Percentiles rank a stretch among this genome's conserved stretches.
phyloP scores from a whole-genome alignment of 2,329 filamentous ascomycete genomes.

The Tolypocladium nubicola region DNA sequence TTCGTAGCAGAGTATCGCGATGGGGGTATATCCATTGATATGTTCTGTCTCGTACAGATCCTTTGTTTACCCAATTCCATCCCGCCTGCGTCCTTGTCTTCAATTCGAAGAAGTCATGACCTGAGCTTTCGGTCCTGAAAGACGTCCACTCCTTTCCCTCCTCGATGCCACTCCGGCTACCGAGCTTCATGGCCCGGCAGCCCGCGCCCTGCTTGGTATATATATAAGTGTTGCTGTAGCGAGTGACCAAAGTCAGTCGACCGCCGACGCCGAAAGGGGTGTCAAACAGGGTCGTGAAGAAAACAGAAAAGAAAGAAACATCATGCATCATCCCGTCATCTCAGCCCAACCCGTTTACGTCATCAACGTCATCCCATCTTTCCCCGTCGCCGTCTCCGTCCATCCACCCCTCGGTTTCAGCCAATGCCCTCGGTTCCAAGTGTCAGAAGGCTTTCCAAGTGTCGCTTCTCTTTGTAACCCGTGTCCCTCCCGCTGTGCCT shows the following conservation, averaged over 20 bases:
- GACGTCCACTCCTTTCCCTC: background rate
- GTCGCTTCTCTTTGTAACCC: constrained; percentile 2
- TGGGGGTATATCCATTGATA: background rate
- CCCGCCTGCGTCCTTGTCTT: background rate
- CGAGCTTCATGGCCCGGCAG: background rate
- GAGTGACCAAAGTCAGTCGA: background rate
- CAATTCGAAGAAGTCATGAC: background rate
- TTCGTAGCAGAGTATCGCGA: background rate
- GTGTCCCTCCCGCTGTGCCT: constrained; percentile 17
- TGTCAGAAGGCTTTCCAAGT: constrained; percentile 1
- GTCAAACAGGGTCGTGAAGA: background rate
- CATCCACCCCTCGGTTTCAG: background rate
- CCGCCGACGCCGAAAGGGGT: background rate
- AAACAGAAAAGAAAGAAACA: background rate
- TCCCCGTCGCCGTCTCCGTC: background rate
- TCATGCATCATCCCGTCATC: constrained; percentile 1
- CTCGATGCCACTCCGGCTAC: background rate
- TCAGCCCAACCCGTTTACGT: background rate
- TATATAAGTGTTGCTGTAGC: background rate
- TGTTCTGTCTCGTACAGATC: background rate
- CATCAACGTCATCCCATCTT: background rate
- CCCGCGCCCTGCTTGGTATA: background rate
- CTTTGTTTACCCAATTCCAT: background rate
- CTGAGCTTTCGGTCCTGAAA: background rate
- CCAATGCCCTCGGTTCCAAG: background rate